Evolutionary conservation across 192 early-diverging fungal species (phyloP), one percentile per base, ranked within the genome.

Genomic region (Tieghemiomyces parasiticus): DNA sequence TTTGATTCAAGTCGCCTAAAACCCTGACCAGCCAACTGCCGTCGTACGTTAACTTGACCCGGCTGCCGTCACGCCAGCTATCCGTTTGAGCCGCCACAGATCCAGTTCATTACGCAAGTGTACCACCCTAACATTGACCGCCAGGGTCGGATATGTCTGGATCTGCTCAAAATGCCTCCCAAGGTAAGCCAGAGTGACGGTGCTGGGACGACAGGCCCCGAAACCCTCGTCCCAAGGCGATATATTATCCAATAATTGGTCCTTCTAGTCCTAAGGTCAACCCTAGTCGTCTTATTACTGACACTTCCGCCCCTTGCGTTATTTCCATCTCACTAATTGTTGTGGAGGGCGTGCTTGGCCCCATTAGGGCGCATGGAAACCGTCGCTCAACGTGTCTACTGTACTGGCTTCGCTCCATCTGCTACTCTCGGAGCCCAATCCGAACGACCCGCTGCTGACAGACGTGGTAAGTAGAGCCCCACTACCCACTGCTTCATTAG

Each of bases 81-180:
- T 60, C 82, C 82, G 0, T 68, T 83, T 55, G 76, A 73, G 26
- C 79, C 81, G 10, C 82, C 82, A 2, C 66, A 72, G 25, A 77
- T 82, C 26, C 78, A 72, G 47, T 85, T 83, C 46, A 60, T 71
- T 10, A 85, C 82, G 19, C 69, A 65, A 10, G 69, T 85, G 8
- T 83, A 83, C 55, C 82, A 85, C 50, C 82, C 82, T 1, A 85
- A 85, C 35, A 76, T 85, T 33, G 81, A 85, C 56, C 74, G 79
- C 20, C 62, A 68, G 33, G 82, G 82, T 19, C 68, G 79, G 1
- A 85, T 85, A 12, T 85, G 82, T 53, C 64, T 77, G 3, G 72
- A 83, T 63, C 75, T 83, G n/a, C 46, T 85, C 13, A 83, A 80
- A 44, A 67, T 64, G 42, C 73, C 66, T 6, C 74, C 76, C 38